Conservation (phyloP, 768 basidiomycete genomes). For the Butyriboletus loyo region DNA sequence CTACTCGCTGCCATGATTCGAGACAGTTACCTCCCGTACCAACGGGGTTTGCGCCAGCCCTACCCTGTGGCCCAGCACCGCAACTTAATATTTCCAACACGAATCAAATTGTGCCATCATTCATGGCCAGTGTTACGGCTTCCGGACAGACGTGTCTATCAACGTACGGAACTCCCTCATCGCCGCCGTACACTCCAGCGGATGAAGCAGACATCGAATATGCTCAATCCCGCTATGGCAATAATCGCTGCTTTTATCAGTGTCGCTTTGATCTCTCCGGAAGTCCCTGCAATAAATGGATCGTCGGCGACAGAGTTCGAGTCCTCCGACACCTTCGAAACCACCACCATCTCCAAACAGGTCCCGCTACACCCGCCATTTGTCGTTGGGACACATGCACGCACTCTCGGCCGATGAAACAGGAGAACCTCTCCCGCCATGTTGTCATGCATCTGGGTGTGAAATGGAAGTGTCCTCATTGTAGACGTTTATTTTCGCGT, state of each 20-base stretch:
- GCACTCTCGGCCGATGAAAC: conserved; percentile 25
- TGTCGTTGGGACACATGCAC: conserved; percentile 28
- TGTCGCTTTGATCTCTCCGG: conserved; percentile 26
- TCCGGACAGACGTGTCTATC: not conserved
- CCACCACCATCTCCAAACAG: conserved; percentile 19
- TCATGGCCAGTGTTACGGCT: not conserved
- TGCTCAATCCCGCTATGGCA: conserved; percentile 17
- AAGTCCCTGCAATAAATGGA: conserved; percentile 24
- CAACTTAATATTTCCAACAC: not conserved
- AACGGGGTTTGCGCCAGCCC: not conserved
- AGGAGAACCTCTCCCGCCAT: conserved; percentile 32
- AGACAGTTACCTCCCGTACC: not conserved
- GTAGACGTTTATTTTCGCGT: conserved; percentile 26
- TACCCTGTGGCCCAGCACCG: not conserved
- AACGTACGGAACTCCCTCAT: not conserved
- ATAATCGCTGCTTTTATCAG: conserved; percentile 18
- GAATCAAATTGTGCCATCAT: conserved; percentile 2
- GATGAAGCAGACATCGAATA: conserved; percentile 25
- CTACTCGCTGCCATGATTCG: not conserved
- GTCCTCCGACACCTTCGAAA: conserved; percentile 29
- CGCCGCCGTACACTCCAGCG: not conserved
- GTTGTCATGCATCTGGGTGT: conserved; percentile 29
- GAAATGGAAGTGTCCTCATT: conserved; percentile 30
- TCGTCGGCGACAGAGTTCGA: conserved; percentile 25
- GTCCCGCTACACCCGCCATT: conserved; percentile 6